A percentile compares a stretch with the other conserved stretches of the same genome.
Conservation (phyloP, 129 eudicot species). For the Lactuca sativa region DNA sequence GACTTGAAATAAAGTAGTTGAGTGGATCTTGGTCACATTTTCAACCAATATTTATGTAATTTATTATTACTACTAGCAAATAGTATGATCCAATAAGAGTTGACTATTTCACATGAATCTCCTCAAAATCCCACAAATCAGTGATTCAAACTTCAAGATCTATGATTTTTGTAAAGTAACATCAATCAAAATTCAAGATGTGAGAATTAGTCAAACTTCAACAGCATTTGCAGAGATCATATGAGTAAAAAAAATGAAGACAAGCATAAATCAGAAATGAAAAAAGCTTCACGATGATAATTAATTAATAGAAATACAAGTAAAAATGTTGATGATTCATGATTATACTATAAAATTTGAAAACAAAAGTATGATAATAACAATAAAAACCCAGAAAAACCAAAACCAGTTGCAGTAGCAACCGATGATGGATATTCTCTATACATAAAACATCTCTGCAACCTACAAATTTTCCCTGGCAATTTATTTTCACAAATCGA, state of each 20-base stretch:
- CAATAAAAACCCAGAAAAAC: constrained; percentile 48
- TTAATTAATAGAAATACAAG: constrained; percentile 31
- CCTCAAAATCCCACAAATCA: constrained; percentile 28
- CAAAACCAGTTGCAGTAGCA: constrained; percentile 32
- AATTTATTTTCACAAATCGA: constrained; percentile 73
- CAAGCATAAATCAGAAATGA: constrained; percentile 4
- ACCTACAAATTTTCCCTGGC: constrained; percentile 51
- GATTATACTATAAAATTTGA: constrained; percentile 50
- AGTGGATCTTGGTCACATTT: constrained; percentile 14
- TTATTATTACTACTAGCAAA: background rate
- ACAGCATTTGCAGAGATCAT: background rate
- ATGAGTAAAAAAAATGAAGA: background rate
- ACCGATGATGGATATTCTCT: constrained; percentile 42
- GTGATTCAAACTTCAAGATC: constrained; percentile 3
- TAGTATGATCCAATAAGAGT: constrained; percentile 18
- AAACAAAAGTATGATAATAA: constrained; percentile 53
- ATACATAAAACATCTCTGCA: constrained; percentile 67
- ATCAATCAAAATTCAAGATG: constrained; percentile 6
- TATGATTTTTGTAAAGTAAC: too few relatives aligned
- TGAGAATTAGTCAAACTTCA: constrained; percentile 10
- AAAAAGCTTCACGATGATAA: background rate
- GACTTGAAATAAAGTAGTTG: background rate
- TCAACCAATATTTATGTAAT: background rate
- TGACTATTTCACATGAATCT: constrained; percentile 30
- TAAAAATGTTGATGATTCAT: constrained; percentile 60